Evolutionary conservation across 345 rosid genomes (phyloP).

Genomic region (thale cress (Arabidopsis thaliana)): TAIR10.1 NC_003074.8:21055501-21056000

Average conservation of each 20-base stretch:
- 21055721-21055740: neutral
- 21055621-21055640: neutral
- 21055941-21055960: conserved; percentile 45
- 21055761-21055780: neutral
- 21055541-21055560: conserved; percentile 12
- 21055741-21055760: neutral
- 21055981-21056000: neutral
- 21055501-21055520: conserved; percentile 7
- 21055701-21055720: neutral
- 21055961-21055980: neutral
- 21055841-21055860: conserved; percentile 17
- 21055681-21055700: neutral
- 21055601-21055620: neutral
- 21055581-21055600: neutral
- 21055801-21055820: conserved; percentile 19
- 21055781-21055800: neutral
- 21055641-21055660: neutral
- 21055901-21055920: conserved; percentile 33
- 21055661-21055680: neutral
- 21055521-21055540: conserved; percentile 12
- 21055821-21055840: too few relatives aligned
- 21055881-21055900: conserved; percentile 34
- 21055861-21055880: conserved; percentile 28
- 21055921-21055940: conserved; percentile 38
- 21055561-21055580: neutral